Base-by-base conservation (phyloP, 2,329 filamentous ascomycete genomes). In the Colletotrichum magnum region DNA sequence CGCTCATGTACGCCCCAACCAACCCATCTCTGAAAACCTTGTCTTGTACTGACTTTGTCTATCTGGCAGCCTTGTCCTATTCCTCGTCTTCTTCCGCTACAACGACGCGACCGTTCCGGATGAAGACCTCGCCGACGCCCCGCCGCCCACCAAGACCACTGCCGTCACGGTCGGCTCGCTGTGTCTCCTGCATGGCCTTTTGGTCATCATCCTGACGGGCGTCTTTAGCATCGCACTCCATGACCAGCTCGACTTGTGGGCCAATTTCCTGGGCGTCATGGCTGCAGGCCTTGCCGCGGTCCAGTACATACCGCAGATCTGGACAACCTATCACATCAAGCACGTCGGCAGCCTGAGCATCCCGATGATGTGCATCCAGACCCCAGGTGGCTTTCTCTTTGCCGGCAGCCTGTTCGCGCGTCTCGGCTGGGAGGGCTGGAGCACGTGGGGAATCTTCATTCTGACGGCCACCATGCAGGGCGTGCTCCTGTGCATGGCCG, bases 311-410 rank as follows among this genome's bases (percentile, higher is more conserved):
- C 96, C 96, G 0, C 96, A 99, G 81, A 97, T 99, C 72, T 94
- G 91, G 83, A 98, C 93, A 60, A 99, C 96, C 0, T 97, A 93
- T 82, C 88, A 86, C 60, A 84, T 98, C 67, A 93, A 95, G 77
- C 92, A 95, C 75, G 92, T 97, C 2, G 94, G 94, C 63, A 97
- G 94, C 78, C 83, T 99, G 74, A 97, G 94, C 76, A 96, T 99
- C 65, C 92, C 94, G 5, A 98, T 98, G 92, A 98, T 99, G 95
- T 93, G 93, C 78, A 97, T 99, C 41, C 96, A 99, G 80, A 98
- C 95, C 0, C 96, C 96, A 0, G 96, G 96, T 0, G 94, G 94
- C 68, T 91, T 97, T 74, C 83, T 99, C 6, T 98, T 97, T 82
- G 94, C 95, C 0, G 91, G 88, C 13, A 98, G 94, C 78, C 83